phyloP scores from a whole-genome alignment of 768 basidiomycete genomes.

The Russula lepida region DNA sequence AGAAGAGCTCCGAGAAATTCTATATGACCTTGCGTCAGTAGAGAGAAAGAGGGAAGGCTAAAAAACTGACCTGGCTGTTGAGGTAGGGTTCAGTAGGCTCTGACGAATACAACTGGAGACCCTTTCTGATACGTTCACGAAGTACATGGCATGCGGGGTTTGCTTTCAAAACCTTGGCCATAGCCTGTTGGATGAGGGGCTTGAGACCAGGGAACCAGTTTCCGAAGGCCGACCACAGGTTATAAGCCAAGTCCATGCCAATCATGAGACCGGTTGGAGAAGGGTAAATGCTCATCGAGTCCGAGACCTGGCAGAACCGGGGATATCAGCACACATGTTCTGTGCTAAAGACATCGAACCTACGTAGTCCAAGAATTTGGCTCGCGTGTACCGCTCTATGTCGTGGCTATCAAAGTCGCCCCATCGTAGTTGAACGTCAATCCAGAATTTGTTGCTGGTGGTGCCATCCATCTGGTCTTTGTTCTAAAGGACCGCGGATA shows the following conservation, averaged over 20 bases:
- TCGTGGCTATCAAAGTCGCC: conserved; percentile 99
- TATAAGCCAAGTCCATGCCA: conserved; percentile 97
- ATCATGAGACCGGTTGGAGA: conserved; percentile 99
- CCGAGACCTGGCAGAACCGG: conserved; percentile 54
- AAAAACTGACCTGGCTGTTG: conserved; percentile 68
- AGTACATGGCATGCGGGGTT: conserved; percentile 97
- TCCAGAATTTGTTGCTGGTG: conserved; percentile 98
- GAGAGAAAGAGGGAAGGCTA: background rate
- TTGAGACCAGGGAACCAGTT: conserved; percentile 99
- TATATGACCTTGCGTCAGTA: conserved; percentile 22
- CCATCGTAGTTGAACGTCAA: conserved; percentile 92
- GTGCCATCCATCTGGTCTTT: conserved; percentile 98
- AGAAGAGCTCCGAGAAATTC: conserved; percentile 94
- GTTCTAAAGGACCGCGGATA: conserved; percentile 37
- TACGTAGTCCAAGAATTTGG: conserved; percentile 98
- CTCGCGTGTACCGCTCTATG: conserved; percentile 96
- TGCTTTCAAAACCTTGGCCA: conserved; percentile 99
- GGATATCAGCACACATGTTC: background rate
- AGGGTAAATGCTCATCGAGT: conserved; percentile 98
- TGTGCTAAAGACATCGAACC: conserved; percentile 24
- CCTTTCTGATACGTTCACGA: conserved; percentile 97
- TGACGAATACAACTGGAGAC: conserved; percentile 95
- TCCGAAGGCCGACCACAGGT: conserved; percentile 96
- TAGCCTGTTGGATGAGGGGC: conserved; percentile 94
- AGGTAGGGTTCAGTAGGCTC: conserved; percentile 99